A percentile compares a stretch with the other conserved stretches of the same genome.
phyloP scores from a whole-genome alignment of 148 eudicot species.

The Vaccinium myrtillus region DNA sequence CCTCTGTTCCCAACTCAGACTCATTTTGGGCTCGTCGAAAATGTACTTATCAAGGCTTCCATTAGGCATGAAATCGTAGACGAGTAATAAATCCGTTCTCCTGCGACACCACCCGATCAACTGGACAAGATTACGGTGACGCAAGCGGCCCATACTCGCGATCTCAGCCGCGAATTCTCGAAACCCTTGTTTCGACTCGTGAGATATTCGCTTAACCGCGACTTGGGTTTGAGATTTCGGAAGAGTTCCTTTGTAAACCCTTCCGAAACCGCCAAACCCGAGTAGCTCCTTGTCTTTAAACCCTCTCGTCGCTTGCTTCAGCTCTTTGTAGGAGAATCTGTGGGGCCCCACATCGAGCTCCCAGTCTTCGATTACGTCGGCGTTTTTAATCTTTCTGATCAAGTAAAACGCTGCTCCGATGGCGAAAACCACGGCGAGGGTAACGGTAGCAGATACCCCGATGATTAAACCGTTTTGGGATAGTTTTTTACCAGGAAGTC shows the following conservation, averaged over 20 bases:
- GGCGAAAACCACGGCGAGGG: not conserved
- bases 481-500: not conserved
- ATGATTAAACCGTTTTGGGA: not conserved
- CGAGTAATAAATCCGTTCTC: conserved; percentile 44
- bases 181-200: conserved; percentile 47
- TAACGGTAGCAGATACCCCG: not conserved
- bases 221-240: conserved; percentile 28
- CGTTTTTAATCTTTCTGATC: conserved; percentile 20
- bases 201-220: conserved; percentile 43
- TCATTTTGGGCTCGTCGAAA: conserved; percentile 21
- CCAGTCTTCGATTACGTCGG: conserved; percentile 46
- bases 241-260: conserved; percentile 41
- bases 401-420: conserved; percentile 14
- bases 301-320: conserved; percentile 43
- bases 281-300: conserved; percentile 40
- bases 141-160: conserved; percentile 38
- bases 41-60: conserved; percentile 57
- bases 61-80: conserved; percentile 66
- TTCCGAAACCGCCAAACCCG: conserved; percentile 54
- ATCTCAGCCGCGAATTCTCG: conserved; percentile 49
- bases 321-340: conserved; percentile 36
- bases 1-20: conserved; percentile 48
- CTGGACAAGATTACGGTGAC: conserved; percentile 47
- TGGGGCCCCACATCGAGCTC: conserved; percentile 46
- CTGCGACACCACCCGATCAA: conserved; percentile 50